Evolutionary conservation across 192 early-diverging fungal species (phyloP).

Genomic region (Rhizophagus sp.): DNA sequence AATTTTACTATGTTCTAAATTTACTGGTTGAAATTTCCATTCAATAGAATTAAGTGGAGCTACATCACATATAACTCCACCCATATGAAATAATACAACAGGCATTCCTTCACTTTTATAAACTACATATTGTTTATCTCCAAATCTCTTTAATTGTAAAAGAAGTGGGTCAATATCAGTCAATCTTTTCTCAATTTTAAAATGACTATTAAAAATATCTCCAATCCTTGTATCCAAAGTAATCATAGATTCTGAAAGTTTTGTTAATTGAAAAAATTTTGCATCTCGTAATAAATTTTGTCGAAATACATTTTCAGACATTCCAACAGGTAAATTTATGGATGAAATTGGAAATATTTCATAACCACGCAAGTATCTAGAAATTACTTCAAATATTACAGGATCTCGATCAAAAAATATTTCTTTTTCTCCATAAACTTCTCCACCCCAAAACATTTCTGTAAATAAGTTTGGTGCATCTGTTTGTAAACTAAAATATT

Average conservation of each 20-base stretch:
- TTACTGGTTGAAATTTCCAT: background rate
- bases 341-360: background rate
- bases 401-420: slow-evolving; percentile 2
- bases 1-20: background rate
- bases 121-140: background rate
- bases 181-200: background rate
- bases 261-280: background rate
- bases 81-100: background rate
- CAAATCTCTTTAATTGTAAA: background rate
- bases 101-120: background rate
- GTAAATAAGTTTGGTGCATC: slow-evolving; percentile 9
- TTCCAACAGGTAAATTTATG: background rate
- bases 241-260: background rate
- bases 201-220: background rate
- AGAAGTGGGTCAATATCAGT: background rate
- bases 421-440: background rate
- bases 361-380: slow-evolving; percentile 3
- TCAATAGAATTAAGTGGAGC: background rate
- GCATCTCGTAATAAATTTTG: background rate
- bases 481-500: background rate
- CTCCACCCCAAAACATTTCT: background rate
- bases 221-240: background rate
- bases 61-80: background rate
- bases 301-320: background rate
- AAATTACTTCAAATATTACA: background rate